Evolutionary conservation across 106 monocot genomes (phyloP).

Genomic region (Alisma plantagoaquatica): DNA sequence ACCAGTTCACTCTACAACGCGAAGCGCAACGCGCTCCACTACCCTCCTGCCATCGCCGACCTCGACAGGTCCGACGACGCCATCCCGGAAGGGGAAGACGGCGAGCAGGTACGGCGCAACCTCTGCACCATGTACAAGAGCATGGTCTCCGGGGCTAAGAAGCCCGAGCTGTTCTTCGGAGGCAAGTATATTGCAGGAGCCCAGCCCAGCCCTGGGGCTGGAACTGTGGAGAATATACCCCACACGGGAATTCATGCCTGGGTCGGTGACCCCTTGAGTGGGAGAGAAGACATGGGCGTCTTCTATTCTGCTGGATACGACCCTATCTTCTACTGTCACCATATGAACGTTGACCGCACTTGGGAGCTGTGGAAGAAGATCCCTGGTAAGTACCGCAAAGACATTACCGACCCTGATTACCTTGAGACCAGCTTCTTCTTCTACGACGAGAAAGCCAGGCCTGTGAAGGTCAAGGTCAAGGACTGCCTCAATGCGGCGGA

Average conservation of each 20-base stretch:
- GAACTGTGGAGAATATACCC: slow-evolving; percentile 27
- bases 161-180: too few species aligned
- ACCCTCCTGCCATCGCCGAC: too few species aligned
- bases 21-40: too few species aligned
- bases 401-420: slow-evolving; percentile 10
- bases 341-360: slow-evolving; percentile 21
- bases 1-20: too few species aligned
- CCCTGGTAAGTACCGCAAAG: background rate
- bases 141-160: too few species aligned
- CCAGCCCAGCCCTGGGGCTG: slow-evolving; percentile 16
- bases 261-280: slow-evolving; percentile 2
- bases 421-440: slow-evolving; percentile 23
- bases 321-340: slow-evolving; percentile 28
- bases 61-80: too few species aligned
- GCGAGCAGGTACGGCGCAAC: too few species aligned
- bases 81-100: too few species aligned
- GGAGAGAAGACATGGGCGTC: slow-evolving; percentile 20
- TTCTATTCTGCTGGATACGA: slow-evolving; percentile 26
- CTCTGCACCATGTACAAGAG: too few species aligned
- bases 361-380: slow-evolving; percentile 25
- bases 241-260: slow-evolving; percentile 23
- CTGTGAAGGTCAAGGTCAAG: slow-evolving; percentile 20
- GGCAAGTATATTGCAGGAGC: slow-evolving; percentile 34
- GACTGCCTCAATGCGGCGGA: slow-evolving; percentile 9
- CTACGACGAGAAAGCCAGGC: slow-evolving; percentile 23